Base-by-base conservation (phyloP, 176 grass and related monocot species). In the Aegilops bicornis region DNA sequence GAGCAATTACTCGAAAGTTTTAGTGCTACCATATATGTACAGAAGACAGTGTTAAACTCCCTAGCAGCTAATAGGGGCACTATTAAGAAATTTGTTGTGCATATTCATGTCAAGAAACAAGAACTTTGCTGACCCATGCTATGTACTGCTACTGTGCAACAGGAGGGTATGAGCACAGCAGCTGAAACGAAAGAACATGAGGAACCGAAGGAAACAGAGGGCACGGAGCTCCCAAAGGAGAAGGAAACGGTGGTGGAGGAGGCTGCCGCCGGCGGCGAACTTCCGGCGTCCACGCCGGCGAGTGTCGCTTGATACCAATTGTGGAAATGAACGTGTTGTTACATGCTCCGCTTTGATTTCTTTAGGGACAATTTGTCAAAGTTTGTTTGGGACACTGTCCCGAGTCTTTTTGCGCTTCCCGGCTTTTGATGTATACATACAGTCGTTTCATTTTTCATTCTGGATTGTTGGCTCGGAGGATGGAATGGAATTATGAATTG, bases 301-400 rank as follows among this genome's bases (percentile, higher is more conserved):
- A 79, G 9, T 43, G 76, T 66, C 32, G 76, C 23, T 30, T 89
- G 87, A 89, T 15, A 24, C 8, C 63, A n/a, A 36, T 5, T 27
- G 7, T 32, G 17, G 10, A 15, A 48, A 63, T 39, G 2, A 7
- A 22, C 5, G 31, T 39, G 16, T 11, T 22, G 31, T 33, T 24
- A 33, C 63, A 2, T 15, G 5, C 7, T 45, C 54, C 2, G 4
- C 22, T 56, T 70, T 10, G 2, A 45, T 65, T 17, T 13, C 7
- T 70, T 37, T 7, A 7, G 37, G 1, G 14, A 8, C 14, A 19
- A 4, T 7, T 25, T 64, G n/a, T 6, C 9, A 22, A 16, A 47
- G 20, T 3, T 47, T 64, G 42, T 31, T 67, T 30, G 16, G 29
- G 29, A n/a, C n/a, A n/a, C n/a, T n/a, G n/a, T n/a, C n/a, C n/a